Base-by-base conservation (phyloP, 805 yeast species). In the Sporopachydermia quercuum region DNA sequence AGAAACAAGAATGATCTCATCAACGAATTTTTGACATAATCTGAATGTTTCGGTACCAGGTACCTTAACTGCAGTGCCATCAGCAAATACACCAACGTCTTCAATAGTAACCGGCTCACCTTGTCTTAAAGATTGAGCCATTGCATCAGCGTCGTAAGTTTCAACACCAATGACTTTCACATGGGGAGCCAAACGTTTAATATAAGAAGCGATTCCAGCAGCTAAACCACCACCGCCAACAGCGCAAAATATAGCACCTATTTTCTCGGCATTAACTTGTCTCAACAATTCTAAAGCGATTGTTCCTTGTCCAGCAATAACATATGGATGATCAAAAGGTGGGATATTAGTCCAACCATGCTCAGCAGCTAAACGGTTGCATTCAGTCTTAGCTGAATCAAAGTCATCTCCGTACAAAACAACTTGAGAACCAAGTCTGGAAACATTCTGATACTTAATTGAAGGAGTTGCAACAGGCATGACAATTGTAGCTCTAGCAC, bases 221-320 rank as follows among this genome's bases (percentile, higher is more conserved):
- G 87, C 69, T 45, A 91, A 65, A 37, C 99, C 99, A 49, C 97
- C 99, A 43, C 99, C 99, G 42, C 99, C 99, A 42, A 89, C 81
- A 19, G 94, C 86, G 42, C 85, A 76, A 55, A 91, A 91, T 1
- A 91, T 80, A 2, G 97, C 97, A 49, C 72, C 73, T 48, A 89
- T 67, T 45, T 78, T 76, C 41, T 77, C 75, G 38, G 78, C 66
- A 47, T 84, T 76, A 23, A 86, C 70, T 62, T 91, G 99, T 57
- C 96, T 75, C 41, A 91, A 63, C 17, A 91, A 63, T 60, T 91
- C 99, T 73, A 87, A 71, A 3, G 94, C 98, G 45, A 89, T 78
- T 17, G 99, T 91, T 43, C 97, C 99, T 60, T 91, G 99, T 16
- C 99, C 99, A 5, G 99, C 98, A 60, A 91, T 85, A 47, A 91